Evolutionary conservation across 2,329 filamentous ascomycete species (phyloP).

Genomic region (Aspergillus clavatus): DNA sequence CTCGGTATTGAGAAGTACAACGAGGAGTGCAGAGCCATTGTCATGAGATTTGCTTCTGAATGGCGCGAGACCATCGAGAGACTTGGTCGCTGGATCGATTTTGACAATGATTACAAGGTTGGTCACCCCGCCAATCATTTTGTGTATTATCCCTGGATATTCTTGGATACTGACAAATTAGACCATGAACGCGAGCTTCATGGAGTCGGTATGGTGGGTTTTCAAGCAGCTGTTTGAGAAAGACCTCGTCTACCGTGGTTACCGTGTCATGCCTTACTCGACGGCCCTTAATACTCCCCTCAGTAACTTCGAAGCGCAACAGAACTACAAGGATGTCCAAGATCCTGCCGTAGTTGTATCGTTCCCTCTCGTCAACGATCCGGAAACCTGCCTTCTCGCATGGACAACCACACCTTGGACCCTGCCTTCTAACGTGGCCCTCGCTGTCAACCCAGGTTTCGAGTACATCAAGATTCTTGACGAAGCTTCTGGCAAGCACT

Average conservation of each 20-base stretch:
- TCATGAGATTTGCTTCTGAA: constrained; percentile 83
- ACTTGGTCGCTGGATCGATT: constrained; percentile 92
- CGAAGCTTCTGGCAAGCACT: constrained; percentile 74
- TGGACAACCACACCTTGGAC: constrained; percentile 94
- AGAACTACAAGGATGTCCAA: constrained; percentile 90
- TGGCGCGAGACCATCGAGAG: constrained; percentile 86
- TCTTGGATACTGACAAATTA: constrained; percentile 26
- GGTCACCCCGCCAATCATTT: constrained; percentile 1
- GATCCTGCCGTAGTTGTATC: constrained; percentile 86
- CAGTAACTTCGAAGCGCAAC: constrained; percentile 89
- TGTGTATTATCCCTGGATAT: not conserved
- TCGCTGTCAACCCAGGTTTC: constrained; percentile 75
- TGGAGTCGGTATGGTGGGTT: constrained; percentile 96
- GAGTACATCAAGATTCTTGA: constrained; percentile 86
- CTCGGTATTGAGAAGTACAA: constrained; percentile 88
- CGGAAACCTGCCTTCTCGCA: constrained; percentile 69
- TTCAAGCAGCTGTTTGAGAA: constrained; percentile 93
- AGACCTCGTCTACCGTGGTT: constrained; percentile 80
- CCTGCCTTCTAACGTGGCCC: constrained; percentile 70
- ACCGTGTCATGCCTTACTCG: constrained; percentile 92
- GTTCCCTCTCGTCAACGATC: constrained; percentile 76
- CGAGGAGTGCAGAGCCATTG: constrained; percentile 82
- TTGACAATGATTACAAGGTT: constrained; percentile 94
- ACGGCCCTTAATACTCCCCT: constrained; percentile 83
- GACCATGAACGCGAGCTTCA: constrained; percentile 93